Conservation (phyloP, 1,139 yeast genomes). For the Zygosaccharomyces sapae region DNA sequence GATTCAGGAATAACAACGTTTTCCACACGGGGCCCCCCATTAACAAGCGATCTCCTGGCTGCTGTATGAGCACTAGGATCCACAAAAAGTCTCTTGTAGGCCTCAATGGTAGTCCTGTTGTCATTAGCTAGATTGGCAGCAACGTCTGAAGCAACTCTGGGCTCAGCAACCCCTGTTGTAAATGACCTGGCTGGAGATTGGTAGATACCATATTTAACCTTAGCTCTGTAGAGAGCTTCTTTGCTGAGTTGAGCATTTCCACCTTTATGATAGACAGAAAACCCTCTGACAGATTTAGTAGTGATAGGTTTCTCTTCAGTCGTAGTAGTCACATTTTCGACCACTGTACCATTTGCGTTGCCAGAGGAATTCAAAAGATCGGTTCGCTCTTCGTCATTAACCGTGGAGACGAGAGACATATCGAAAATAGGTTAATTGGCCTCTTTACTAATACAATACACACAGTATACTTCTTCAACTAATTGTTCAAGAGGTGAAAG, state of each 20-base stretch:
- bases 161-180: constrained; percentile 55
- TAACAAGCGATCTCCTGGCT: constrained; percentile 28
- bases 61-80: constrained; percentile 36
- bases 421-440: constrained; percentile 29
- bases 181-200: constrained; percentile 61
- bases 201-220: constrained; percentile 69
- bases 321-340: constrained; percentile 1
- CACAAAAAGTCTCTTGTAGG: constrained; percentile 62
- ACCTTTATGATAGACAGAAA: background rate
- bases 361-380: constrained; percentile 4
- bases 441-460: background rate
- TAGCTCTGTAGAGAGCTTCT: constrained; percentile 75
- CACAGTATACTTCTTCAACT: background rate
- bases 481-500: background rate
- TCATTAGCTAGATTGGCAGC: constrained; percentile 74
- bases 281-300: constrained; percentile 1
- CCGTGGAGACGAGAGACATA: constrained; percentile 36
- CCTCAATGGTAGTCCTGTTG: constrained; percentile 57
- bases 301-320: constrained; percentile 1
- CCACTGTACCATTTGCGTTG: background rate
- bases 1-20: constrained; percentile 9
- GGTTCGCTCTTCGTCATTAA: constrained; percentile 20
- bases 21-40: constrained; percentile 12
- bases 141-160: constrained; percentile 55
- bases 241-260: constrained; percentile 63